These are phyloP conservation scores for Fomitopsis betulina DNA, from an alignment of 1,284 basidiomycete genomes.

Conservation along the genomic window DNA sequence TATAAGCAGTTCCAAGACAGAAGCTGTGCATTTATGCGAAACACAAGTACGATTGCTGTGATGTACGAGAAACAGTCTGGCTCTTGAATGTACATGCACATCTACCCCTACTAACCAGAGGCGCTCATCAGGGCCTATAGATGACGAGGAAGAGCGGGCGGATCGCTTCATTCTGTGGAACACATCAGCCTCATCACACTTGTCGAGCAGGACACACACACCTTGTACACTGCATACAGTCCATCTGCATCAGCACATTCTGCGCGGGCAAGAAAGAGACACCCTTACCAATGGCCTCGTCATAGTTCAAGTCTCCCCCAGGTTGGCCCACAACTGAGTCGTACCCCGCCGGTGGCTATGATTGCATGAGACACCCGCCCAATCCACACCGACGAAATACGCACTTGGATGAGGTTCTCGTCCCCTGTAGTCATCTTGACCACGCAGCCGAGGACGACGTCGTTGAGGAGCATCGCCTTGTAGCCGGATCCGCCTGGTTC, in stretches of 20 bases:
- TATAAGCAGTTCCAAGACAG: slow-evolving; percentile 14
- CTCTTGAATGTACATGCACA: no score
- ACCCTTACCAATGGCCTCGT: slow-evolving; percentile 23
- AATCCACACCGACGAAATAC: neutral
- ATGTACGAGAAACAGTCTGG: no score
- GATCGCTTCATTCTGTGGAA: slow-evolving; percentile 23
- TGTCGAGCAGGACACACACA: neutral
- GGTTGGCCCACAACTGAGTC: slow-evolving; percentile 25
- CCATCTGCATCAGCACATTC: neutral
- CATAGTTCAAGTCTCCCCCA: slow-evolving; percentile 20
- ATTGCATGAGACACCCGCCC: neutral
- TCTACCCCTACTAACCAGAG: no score
- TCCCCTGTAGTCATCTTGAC: slow-evolving; percentile 13
- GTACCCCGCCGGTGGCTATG: slow-evolving; percentile 18
- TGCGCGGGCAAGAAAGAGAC: neutral
- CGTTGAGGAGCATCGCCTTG: slow-evolving; percentile 19
- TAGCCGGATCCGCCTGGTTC: slow-evolving; percentile 14
- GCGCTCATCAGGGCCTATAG: slow-evolving; percentile 2
- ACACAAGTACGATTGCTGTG: no score
- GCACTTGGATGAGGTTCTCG: slow-evolving; percentile 17
- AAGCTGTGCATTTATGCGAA: no score
- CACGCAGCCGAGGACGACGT: slow-evolving; percentile 21
- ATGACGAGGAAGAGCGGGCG: slow-evolving; percentile 19
- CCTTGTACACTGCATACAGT: neutral
- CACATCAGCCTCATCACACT: neutral